phyloP scores from a whole-genome alignment of 495 filamentous ascomycete species.

The Daldinia concentrica region DNA sequence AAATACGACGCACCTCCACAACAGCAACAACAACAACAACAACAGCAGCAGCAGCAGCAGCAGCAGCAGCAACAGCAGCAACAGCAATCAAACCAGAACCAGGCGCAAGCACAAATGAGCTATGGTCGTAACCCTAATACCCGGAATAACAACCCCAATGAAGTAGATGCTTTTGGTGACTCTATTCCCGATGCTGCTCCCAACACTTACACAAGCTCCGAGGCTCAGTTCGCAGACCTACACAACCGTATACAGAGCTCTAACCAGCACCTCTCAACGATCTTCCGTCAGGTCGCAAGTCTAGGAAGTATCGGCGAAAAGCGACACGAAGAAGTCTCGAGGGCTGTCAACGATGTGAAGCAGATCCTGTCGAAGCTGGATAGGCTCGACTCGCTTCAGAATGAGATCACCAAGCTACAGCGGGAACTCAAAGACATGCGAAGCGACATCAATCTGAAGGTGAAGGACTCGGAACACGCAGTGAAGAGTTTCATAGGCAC shows the following conservation, averaged over 20 bases:
- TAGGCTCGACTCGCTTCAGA: constrained; percentile 52
- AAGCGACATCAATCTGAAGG: constrained; percentile 52
- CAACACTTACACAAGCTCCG: constrained; percentile 59
- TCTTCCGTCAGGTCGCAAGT: constrained; percentile 70
- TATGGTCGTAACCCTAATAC: constrained; percentile 39
- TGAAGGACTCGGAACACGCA: constrained; percentile 77
- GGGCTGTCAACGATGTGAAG: constrained; percentile 53
- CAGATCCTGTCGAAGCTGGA: constrained; percentile 52
- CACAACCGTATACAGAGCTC: constrained; percentile 80
- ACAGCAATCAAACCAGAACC: constrained; percentile 45
- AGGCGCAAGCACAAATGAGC: constrained; percentile 42
- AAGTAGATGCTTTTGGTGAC: constrained; percentile 55
- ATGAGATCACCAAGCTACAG: constrained; percentile 69
- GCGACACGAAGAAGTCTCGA: constrained; percentile 65
- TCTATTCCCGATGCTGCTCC: constrained; percentile 57
- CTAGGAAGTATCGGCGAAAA: constrained; percentile 62
- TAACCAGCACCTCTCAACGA: constrained; percentile 73
- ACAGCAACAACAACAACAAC: constrained; percentile 44
- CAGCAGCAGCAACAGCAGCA: constrained; percentile 32
- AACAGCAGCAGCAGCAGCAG: background rate
- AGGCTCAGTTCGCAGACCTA: constrained; percentile 80
- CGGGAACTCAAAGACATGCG: constrained; percentile 68
- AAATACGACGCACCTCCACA: constrained; percentile 48
- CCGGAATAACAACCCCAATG: constrained; percentile 36
- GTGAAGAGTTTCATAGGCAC: constrained; percentile 77